Conservation (phyloP, 2,329 filamentous ascomycete species). For the Ophiostoma ulmi region DNA sequence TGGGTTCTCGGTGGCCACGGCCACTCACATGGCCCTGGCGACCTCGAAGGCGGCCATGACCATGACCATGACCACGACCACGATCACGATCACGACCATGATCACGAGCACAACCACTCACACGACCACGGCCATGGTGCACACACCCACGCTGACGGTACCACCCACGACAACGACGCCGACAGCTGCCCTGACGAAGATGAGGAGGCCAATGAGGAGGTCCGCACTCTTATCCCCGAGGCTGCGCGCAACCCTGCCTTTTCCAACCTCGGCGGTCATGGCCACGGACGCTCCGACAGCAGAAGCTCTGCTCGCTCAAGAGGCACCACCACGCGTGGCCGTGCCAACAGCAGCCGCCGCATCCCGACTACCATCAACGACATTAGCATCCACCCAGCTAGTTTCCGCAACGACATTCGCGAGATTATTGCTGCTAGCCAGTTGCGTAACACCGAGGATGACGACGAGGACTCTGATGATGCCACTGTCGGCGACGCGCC, state of each 20-base stretch:
- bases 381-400: slow-evolving; percentile 82
- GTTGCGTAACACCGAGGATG: slow-evolving; percentile 51
- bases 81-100: slow-evolving; percentile 34
- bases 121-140: slow-evolving; percentile 24
- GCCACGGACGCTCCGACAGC: slow-evolving; percentile 27
- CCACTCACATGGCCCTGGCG: slow-evolving; percentile 65
- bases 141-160: slow-evolving; percentile 32
- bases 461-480: slow-evolving; percentile 43
- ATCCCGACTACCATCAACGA: slow-evolving; percentile 61
- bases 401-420: slow-evolving; percentile 77
- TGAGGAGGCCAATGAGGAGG: slow-evolving; percentile 37
- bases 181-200: slow-evolving; percentile 48
- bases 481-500: slow-evolving; percentile 35
- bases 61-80: slow-evolving; percentile 44
- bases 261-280: slow-evolving; percentile 30
- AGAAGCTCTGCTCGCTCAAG: slow-evolving; percentile 32
- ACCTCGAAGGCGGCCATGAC: slow-evolving; percentile 35
- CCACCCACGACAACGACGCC: slow-evolving; percentile 27
- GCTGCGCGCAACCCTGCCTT: slow-evolving; percentile 40
- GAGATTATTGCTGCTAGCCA: slow-evolving; percentile 76
- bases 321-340: slow-evolving; percentile 39
- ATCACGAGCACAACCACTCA: slow-evolving; percentile 31
- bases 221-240: slow-evolving; percentile 34
- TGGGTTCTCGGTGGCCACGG: slow-evolving; percentile 90
- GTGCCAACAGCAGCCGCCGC: slow-evolving; percentile 45